A percentile compares a stretch with the other conserved stretches of the same genome.
These are phyloP conservation scores for Plasmodium relictum DNA, from an alignment of 169 alveolate species.

Conservation along the genomic window DNA sequence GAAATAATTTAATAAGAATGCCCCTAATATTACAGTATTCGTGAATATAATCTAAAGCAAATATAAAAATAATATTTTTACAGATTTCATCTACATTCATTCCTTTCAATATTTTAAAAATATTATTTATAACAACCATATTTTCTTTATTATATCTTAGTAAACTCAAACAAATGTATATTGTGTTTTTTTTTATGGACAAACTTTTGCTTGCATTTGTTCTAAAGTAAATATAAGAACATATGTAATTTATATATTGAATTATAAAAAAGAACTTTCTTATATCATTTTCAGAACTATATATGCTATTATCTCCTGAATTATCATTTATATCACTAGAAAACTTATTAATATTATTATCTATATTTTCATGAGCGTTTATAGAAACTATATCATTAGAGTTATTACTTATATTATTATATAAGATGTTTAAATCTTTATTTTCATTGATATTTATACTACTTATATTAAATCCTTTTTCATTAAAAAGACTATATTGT, in stretches of 20 bases:
- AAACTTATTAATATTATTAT: too few species aligned
- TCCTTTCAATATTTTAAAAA: constrained; percentile 4
- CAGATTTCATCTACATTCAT: not conserved
- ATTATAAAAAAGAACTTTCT: not conserved
- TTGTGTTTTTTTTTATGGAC: not conserved
- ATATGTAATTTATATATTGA: constrained; percentile 39
- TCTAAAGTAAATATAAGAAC: constrained; percentile 23
- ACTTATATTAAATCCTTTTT: too few species aligned
- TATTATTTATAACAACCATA: not conserved
- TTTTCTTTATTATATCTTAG: constrained; percentile 13
- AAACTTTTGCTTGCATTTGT: not conserved
- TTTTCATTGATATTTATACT: too few species aligned
- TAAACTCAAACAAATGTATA: not conserved
- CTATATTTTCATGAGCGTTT: too few species aligned
- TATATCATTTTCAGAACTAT: not conserved
- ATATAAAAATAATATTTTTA: constrained; percentile 4
- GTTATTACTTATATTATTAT: too few species aligned
- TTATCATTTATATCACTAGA: too few species aligned
- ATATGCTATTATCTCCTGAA: too few species aligned
- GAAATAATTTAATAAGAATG: not conserved
- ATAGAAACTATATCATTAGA: too few species aligned
- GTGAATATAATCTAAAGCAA: constrained; percentile 17
- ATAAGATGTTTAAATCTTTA: too few species aligned
- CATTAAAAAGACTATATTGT: too few species aligned
- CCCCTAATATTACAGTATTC: not conserved